phyloP scores from a whole-genome alignment of 768 basidiomycete species.

The Baorangia bicolor region DNA sequence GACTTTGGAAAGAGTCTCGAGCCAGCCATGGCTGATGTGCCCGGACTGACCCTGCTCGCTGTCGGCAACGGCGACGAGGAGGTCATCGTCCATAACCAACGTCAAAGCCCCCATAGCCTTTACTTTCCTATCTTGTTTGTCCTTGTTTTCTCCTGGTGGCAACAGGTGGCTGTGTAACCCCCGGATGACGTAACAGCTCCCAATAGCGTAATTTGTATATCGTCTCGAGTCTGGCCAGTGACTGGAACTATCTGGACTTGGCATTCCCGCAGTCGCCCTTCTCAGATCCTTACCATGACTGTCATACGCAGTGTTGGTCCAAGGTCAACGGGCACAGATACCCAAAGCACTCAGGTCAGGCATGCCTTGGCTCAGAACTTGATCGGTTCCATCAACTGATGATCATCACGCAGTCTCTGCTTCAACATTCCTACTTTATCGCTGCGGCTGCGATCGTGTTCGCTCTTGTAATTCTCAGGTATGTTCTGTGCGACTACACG shows the following conservation, averaged over 20 bases:
- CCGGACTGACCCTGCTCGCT: constrained; percentile 31
- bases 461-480: constrained; percentile 24
- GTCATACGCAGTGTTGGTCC: background rate
- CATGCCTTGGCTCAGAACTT: background rate
- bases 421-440: constrained; percentile 27
- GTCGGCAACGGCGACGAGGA: constrained; percentile 33
- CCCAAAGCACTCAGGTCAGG: constrained; percentile 17
- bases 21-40: constrained; percentile 26
- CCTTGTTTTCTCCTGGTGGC: constrained; percentile 26
- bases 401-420: constrained; percentile 12
- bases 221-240: background rate
- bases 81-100: constrained; percentile 33
- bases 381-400: background rate
- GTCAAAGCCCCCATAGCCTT: background rate
- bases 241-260: background rate
- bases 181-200: background rate
- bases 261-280: background rate
- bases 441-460: constrained; percentile 12
- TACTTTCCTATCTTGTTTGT: constrained; percentile 12
- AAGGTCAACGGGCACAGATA: background rate
- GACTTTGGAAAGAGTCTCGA: constrained; percentile 34
- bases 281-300: constrained; percentile 5
- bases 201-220: background rate
- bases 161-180: constrained; percentile 1
- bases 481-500: background rate